These are phyloP conservation scores for Purpureocillium lavendulum DNA, from an alignment of 2,329 filamentous ascomycete genomes.

Conservation along the genomic window DNA sequence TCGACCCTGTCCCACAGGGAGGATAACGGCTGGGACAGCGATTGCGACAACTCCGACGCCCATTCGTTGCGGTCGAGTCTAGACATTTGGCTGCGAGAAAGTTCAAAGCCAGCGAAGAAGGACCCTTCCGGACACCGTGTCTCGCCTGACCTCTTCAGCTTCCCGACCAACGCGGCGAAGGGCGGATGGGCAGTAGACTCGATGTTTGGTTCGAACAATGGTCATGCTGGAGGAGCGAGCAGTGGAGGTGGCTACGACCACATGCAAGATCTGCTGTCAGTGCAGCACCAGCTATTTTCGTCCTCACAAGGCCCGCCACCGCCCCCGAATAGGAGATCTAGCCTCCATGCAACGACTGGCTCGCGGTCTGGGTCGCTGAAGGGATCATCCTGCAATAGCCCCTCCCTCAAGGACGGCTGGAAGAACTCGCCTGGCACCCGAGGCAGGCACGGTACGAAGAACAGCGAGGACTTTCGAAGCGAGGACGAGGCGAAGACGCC, in stretches of 20 bases:
- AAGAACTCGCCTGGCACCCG: conserved; percentile 15
- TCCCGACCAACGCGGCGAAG: conserved; percentile 30
- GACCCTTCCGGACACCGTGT: conserved; percentile 13
- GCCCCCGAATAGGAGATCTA: conserved; percentile 44
- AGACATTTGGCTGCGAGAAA: conserved; percentile 52
- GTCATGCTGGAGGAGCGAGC: conserved; percentile 12
- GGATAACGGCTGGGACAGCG: conserved; percentile 35
- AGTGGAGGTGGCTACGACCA: conserved; percentile 26
- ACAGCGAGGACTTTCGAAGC: conserved; percentile 22
- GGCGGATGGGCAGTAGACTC: conserved; percentile 38
- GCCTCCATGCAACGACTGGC: conserved; percentile 39
- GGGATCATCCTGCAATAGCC: conserved; percentile 1
- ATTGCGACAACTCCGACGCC: conserved; percentile 30
- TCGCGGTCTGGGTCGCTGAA: conserved; percentile 15
- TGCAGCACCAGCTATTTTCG: conserved; percentile 29
- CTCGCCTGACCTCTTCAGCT: conserved; percentile 48
- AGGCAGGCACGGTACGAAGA: conserved; percentile 10
- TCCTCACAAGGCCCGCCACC: conserved; percentile 29
- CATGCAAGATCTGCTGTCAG: conserved; percentile 36
- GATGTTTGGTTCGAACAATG: conserved; percentile 31
- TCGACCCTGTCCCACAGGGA: conserved; percentile 31
- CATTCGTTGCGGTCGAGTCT: conserved; percentile 39
- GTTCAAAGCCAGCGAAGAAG: conserved; percentile 28
- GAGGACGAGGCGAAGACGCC: conserved; percentile 16
- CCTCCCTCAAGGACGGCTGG: not conserved